These are phyloP conservation scores for Conticribra guillardii DNA, from an alignment of 108 stramenopile genomes.

Conservation along the genomic window DNA sequence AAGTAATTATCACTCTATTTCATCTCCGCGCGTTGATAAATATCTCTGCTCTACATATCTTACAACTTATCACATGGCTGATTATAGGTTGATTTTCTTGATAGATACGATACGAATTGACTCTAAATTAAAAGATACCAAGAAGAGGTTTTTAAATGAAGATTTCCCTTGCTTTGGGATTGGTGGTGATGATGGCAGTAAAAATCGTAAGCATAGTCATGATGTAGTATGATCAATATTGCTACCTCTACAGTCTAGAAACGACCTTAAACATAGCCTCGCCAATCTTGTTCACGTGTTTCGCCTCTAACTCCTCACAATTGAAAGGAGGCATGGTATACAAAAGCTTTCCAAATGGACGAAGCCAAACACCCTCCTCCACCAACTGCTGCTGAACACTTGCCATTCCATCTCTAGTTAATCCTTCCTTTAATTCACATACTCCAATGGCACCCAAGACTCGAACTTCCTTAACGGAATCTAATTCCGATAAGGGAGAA, in stretches of 20 bases:
- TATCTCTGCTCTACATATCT: too few relatives aligned
- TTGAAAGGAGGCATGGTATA: constrained; percentile 90
- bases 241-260: neutral
- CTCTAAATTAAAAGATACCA: too few relatives aligned
- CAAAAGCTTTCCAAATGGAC: constrained; percentile 83
- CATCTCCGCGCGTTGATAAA: too few relatives aligned
- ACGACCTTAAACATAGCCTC: constrained; percentile 51
- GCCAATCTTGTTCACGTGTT: constrained; percentile 57
- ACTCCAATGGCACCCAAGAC: constrained; percentile 91
- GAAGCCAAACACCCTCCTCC: constrained; percentile 78
- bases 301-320: constrained; percentile 44
- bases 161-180: neutral
- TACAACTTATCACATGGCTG: too few relatives aligned
- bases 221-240: neutral
- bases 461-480: constrained; percentile 77
- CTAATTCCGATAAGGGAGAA: constrained; percentile 54
- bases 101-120: too few relatives aligned
- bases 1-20: too few relatives aligned
- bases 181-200: neutral
- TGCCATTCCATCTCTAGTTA: constrained; percentile 58
- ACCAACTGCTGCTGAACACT: constrained; percentile 62
- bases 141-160: too few relatives aligned
- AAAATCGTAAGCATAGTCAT: neutral
- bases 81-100: too few relatives aligned
- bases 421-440: constrained; percentile 73